phyloP scores from a whole-genome alignment of 345 rosid species.

The Bruguiera sexangula region DNA sequence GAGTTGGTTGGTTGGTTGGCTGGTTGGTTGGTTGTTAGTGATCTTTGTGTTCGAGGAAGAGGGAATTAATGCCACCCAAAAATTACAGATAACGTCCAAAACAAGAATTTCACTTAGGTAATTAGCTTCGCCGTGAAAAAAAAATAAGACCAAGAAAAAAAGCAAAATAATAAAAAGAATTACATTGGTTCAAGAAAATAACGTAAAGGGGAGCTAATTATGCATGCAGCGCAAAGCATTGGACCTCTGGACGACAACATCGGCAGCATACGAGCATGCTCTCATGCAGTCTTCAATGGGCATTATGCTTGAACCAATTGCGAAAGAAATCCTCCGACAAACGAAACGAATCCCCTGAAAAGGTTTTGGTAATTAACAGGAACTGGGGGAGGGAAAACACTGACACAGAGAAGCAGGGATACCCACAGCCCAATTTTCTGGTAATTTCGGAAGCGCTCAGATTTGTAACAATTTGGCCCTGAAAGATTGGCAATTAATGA shows the following conservation, averaged over 20 bases:
- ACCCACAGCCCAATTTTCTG: constrained; percentile 94
- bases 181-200: too few relatives aligned
- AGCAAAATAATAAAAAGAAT: too few relatives aligned
- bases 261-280: constrained; percentile 78
- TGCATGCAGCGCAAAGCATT: too few relatives aligned
- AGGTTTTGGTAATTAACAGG: neutral
- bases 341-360: constrained; percentile 81
- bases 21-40: too few relatives aligned
- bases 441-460: constrained; percentile 80
- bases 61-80: too few relatives aligned
- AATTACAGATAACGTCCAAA: too few relatives aligned
- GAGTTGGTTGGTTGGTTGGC: too few relatives aligned
- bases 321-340: constrained; percentile 73
- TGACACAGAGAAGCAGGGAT: constrained; percentile 13
- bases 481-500: constrained; percentile 83
- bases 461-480: constrained; percentile 91
- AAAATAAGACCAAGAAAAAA: too few relatives aligned
- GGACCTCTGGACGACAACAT: constrained; percentile 78
- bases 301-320: constrained; percentile 77
- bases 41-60: too few relatives aligned
- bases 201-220: too few relatives aligned
- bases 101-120: too few relatives aligned
- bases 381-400: neutral
- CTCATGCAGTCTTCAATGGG: constrained; percentile 68
- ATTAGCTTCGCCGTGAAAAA: too few relatives aligned